phyloP scores from a whole-genome alignment of 768 basidiomycete species.

The Leccinum imitatum region DNA sequence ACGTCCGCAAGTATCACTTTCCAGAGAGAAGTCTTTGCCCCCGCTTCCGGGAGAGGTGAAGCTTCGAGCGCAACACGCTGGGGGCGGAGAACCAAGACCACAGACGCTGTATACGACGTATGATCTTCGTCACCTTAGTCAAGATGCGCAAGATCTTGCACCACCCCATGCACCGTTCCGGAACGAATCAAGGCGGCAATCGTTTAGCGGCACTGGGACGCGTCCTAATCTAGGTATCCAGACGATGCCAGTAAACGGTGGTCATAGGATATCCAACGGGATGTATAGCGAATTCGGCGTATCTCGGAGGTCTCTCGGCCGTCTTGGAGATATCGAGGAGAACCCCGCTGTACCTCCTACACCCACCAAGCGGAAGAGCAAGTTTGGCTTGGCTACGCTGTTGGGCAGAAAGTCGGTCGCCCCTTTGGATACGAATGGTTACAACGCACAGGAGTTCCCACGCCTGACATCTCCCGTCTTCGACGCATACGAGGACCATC shows the following conservation, averaged over 20 bases:
- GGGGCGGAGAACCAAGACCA: constrained; percentile 49
- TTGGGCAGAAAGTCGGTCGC: constrained; percentile 54
- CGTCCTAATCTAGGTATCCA: constrained; percentile 53
- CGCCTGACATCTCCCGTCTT: constrained; percentile 42
- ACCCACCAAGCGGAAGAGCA: constrained; percentile 66
- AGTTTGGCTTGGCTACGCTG: constrained; percentile 65
- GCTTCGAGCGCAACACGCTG: constrained; percentile 36
- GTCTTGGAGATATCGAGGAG: constrained; percentile 33
- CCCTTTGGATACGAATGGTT: constrained; percentile 32
- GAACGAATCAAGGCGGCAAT: constrained; percentile 65
- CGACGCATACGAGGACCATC: constrained; percentile 50
- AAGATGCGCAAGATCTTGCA: constrained; percentile 46
- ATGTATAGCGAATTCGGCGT: constrained; percentile 74
- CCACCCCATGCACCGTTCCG: constrained; percentile 69
- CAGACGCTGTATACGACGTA: constrained; percentile 64
- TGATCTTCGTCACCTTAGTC: constrained; percentile 53
- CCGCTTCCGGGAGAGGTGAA: constrained; percentile 65
- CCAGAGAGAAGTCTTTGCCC: constrained; percentile 74
- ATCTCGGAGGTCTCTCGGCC: constrained; percentile 57
- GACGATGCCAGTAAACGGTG: constrained; percentile 45
- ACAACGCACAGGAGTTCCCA: constrained; percentile 48
- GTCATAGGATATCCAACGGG: constrained; percentile 35
- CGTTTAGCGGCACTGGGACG: constrained; percentile 67
- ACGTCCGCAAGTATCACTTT: constrained; percentile 26
- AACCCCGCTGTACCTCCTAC: constrained; percentile 31